Evolutionary conservation across 352 stramenopile genomes (phyloP).

Genomic region (Pythium brachiatum): DNA sequence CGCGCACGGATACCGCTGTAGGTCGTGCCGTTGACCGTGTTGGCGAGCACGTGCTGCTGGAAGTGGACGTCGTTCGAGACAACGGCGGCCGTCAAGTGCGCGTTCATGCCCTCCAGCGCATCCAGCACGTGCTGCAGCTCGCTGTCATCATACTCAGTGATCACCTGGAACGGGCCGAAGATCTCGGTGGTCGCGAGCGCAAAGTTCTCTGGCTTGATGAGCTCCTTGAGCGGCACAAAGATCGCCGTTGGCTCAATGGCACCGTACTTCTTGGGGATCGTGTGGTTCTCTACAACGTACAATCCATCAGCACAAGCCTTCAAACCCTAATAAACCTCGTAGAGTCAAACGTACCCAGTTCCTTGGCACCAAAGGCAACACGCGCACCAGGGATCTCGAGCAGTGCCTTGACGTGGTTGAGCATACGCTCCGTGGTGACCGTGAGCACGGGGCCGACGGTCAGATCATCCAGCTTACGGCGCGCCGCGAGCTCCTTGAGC

Average conservation of each 20-base stretch:
- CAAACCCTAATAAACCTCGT: no score
- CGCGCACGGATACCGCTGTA: slow-evolving; percentile 95
- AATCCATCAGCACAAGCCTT: no score
- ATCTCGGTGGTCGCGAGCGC: slow-evolving; percentile 94
- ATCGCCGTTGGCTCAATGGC: slow-evolving; percentile 97
- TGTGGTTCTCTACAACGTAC: slow-evolving; percentile 86
- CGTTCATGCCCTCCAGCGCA: slow-evolving; percentile 94
- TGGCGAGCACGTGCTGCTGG: slow-evolving; percentile 90
- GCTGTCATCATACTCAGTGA: slow-evolving; percentile 94
- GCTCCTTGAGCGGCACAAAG: slow-evolving; percentile 95
- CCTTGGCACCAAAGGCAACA: slow-evolving; percentile 94
- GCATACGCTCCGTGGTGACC: slow-evolving; percentile 94
- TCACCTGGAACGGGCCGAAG: slow-evolving; percentile 98
- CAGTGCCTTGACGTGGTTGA: slow-evolving; percentile 91
- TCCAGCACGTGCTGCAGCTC: slow-evolving; percentile 91
- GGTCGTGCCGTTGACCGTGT: slow-evolving; percentile 99
- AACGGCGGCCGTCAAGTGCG: slow-evolving; percentile 97
- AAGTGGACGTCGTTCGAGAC: slow-evolving; percentile 97
- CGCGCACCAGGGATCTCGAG: slow-evolving; percentile 93
- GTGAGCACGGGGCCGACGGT: slow-evolving; percentile 97
- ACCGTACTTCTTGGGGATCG: slow-evolving; percentile 95
- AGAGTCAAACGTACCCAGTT: slow-evolving; percentile 59
- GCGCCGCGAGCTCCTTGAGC: slow-evolving; percentile 86
- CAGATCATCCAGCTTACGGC: slow-evolving; percentile 92
- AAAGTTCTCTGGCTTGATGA: slow-evolving; percentile 95